Conservation (phyloP, 2,329 filamentous ascomycete species). For the Xenoacremonium recifei region DNA sequence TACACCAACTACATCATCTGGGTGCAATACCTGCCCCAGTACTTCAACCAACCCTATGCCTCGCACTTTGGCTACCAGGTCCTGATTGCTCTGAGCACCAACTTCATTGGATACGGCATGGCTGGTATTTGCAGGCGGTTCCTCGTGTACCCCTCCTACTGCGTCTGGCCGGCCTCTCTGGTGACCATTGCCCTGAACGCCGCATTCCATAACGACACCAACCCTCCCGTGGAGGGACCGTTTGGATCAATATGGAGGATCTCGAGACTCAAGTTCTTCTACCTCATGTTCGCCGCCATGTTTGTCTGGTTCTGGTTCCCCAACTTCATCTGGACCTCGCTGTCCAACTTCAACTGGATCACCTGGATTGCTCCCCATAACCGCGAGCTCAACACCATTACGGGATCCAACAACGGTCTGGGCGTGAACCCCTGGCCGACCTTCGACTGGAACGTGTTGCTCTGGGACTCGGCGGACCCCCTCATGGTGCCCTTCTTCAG, state of each 20-base stretch:
- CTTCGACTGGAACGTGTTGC: slow-evolving; percentile 48
- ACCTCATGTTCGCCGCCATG: slow-evolving; percentile 48
- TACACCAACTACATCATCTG: slow-evolving; percentile 57
- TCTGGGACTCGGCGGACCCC: slow-evolving; percentile 42
- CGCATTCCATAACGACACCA: slow-evolving; percentile 49
- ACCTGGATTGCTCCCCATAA: slow-evolving; percentile 53
- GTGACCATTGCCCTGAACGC: slow-evolving; percentile 54
- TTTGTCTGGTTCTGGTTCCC: slow-evolving; percentile 61
- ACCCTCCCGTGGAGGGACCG: slow-evolving; percentile 39
- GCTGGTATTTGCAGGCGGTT: slow-evolving; percentile 54
- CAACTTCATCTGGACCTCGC: slow-evolving; percentile 50
- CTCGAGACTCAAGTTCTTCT: slow-evolving; percentile 52
- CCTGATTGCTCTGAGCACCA: slow-evolving; percentile 53
- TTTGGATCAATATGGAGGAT: slow-evolving; percentile 44
- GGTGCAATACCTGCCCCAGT: slow-evolving; percentile 51
- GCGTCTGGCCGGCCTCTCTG: slow-evolving; percentile 57
- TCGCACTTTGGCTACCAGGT: slow-evolving; percentile 53
- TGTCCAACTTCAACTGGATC: slow-evolving; percentile 56
- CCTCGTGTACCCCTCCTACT: slow-evolving; percentile 54
- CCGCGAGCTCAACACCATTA: slow-evolving; percentile 40
- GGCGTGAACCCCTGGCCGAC: slow-evolving; percentile 47
- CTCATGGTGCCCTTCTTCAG: slow-evolving; percentile 55
- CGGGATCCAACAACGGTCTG: slow-evolving; percentile 43
- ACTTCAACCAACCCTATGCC: slow-evolving; percentile 54
- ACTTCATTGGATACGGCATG: slow-evolving; percentile 59